Evolutionary conservation across 257 asterid genomes (phyloP), one percentile per base, ranked within the genome.

Genomic region (Nicotiana noctiflora): DNA sequence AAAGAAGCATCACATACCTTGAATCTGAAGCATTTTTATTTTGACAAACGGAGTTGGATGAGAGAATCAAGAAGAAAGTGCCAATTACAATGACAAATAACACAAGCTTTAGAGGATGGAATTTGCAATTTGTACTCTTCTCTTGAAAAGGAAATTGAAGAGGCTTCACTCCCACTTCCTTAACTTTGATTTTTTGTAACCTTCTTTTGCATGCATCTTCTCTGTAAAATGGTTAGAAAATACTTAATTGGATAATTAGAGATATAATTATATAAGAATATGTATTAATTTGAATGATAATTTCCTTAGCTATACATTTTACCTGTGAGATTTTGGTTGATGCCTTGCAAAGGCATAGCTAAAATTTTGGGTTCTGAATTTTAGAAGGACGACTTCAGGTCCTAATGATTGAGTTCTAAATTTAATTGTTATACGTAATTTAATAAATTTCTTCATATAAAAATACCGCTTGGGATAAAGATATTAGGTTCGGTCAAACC

Each of bases 1-100:
- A 1, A 76, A 10, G 37, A 52, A 53, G 31, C 18, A 55, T 37
- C 23, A 81, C 84, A 52, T 87, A 92, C 97, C 89, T 79, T 15
- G 97, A 84, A 74, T 89, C 82, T 31, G 83, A 51, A 29, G 83
- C 37, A 11, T 76, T 77, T 77, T 81, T 87, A 3, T 80, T 85
- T 8, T 70, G 93, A 62, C 96, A 94, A 6, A 86, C 76, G 9
- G 91, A 56, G 23, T 87, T 95, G 81, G 92, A 89, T 6, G 91
- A 86, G 59, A 90, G 84, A 82, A 94, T 13, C 25, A 84, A 80
- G 27, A 87, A 4, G 31, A 93, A 85, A 8, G 93, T 81, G 61
- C 62, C 88, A 0, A 91, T 57, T 0, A 89, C 81, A 63, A 93
- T 79, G 81, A 87, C 1, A 17, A 83, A 18, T 6, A 93, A 84